phyloP scores from a whole-genome alignment of 805 yeast genomes.

The Saccharomyces mikatae region DNA sequence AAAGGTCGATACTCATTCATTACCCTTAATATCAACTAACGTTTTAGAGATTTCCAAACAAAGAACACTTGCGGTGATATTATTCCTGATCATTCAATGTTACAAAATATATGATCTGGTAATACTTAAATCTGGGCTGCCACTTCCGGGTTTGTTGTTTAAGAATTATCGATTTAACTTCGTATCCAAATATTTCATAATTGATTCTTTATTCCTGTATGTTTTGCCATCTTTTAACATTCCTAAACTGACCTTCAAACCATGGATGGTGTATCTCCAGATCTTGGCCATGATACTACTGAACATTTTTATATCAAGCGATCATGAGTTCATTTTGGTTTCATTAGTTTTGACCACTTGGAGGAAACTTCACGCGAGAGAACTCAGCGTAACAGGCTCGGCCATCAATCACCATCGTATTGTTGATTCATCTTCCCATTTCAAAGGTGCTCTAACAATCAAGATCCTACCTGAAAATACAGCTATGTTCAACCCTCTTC shows the following conservation, averaged over 20 bases:
- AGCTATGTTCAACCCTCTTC: conserved; percentile 72
- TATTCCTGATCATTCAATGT: conserved; percentile 72
- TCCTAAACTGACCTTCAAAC: conserved; percentile 62
- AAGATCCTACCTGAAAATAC: conserved; percentile 88
- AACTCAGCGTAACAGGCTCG: conserved; percentile 47
- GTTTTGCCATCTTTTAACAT: conserved; percentile 65
- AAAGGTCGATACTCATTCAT: background rate
- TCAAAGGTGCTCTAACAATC: conserved; percentile 79
- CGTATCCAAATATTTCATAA: conserved; percentile 57
- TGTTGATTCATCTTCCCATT: conserved; percentile 39
- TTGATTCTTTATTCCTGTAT: conserved; percentile 68
- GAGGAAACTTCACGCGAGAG: conserved; percentile 37
- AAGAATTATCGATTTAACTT: conserved; percentile 48
- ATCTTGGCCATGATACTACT: conserved; percentile 39
- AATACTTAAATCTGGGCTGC: conserved; percentile 42
- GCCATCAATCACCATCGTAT: conserved; percentile 28
- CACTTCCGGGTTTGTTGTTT: conserved; percentile 29
- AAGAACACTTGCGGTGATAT: conserved; percentile 53
- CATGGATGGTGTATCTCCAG: conserved; percentile 44
- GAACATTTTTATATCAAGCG: conserved; percentile 49
- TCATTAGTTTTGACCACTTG: conserved; percentile 35
- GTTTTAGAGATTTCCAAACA: conserved; percentile 72
- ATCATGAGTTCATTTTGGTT: conserved; percentile 42
- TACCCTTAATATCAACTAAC: conserved; percentile 53
- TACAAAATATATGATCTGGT: conserved; percentile 72